A percentile compares a stretch with the other conserved stretches of the same genome.
These are phyloP conservation scores for Eutrema heterophyllum DNA, from an alignment of 345 rosid species.

Conservation along the genomic window DNA sequence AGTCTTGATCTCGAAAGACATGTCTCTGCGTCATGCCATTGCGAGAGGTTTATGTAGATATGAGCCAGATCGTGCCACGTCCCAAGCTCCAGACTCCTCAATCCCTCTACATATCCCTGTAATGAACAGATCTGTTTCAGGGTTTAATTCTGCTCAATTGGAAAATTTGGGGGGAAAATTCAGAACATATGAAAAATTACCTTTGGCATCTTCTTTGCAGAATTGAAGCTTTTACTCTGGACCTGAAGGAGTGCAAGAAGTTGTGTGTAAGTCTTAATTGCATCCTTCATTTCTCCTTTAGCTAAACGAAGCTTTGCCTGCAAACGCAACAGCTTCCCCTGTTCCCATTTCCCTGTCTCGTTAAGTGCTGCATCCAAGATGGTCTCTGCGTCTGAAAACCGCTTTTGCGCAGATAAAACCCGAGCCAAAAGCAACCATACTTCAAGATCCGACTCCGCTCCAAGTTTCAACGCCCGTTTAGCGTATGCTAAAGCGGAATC, in stretches of 20 bases:
- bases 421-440: slow-evolving; percentile 76
- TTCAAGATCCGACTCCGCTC: slow-evolving; percentile 49
- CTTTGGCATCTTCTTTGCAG: slow-evolving; percentile 47
- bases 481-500: slow-evolving; percentile 52
- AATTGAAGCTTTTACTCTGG: slow-evolving; percentile 49
- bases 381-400: slow-evolving; percentile 53
- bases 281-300: slow-evolving; percentile 49
- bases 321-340: slow-evolving; percentile 72
- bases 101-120: slow-evolving; percentile 37
- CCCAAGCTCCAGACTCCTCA: slow-evolving; percentile 52
- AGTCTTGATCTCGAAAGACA: slow-evolving; percentile 74
- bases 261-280: slow-evolving; percentile 57
- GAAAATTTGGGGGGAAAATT: background rate
- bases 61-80: slow-evolving; percentile 78
- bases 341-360: slow-evolving; percentile 76
- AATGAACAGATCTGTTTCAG: slow-evolving; percentile 7
- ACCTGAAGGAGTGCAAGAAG: slow-evolving; percentile 78
- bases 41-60: slow-evolving; percentile 54
- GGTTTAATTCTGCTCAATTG: background rate
- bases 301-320: slow-evolving; percentile 73
- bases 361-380: slow-evolving; percentile 58
- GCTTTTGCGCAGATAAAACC: slow-evolving; percentile 69
- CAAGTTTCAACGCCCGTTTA: slow-evolving; percentile 43
- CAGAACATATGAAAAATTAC: slow-evolving; percentile 13
- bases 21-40: slow-evolving; percentile 69